Conservation (phyloP, 2,329 filamentous ascomycete genomes). For the Penicillium sp. region DNA sequence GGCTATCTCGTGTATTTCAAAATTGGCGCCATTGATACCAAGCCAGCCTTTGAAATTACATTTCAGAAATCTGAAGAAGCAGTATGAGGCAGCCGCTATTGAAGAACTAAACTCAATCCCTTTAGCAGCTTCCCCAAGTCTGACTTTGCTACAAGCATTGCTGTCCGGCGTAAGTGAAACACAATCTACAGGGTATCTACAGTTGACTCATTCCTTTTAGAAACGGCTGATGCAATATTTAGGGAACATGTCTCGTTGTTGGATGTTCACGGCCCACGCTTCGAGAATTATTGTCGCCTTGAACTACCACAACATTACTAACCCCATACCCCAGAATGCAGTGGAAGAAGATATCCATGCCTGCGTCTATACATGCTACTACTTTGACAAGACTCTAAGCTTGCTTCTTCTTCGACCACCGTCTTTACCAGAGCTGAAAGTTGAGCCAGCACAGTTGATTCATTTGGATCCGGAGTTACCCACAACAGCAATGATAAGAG, state of each 20-base stretch:
- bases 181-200: not conserved
- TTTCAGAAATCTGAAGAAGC: conserved; percentile 20
- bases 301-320: conserved; percentile 25
- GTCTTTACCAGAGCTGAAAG: conserved; percentile 22
- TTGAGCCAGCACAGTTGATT: conserved; percentile 16
- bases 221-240: conserved; percentile 21
- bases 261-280: conserved; percentile 21
- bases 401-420: conserved; percentile 23
- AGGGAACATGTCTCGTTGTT: conserved; percentile 24
- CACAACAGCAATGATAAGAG: conserved; percentile 18
- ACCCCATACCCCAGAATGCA: conserved; percentile 13
- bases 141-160: conserved; percentile 21
- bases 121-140: conserved; percentile 18
- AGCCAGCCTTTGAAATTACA: conserved; percentile 17
- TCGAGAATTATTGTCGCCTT: conserved; percentile 20
- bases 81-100: conserved; percentile 18
- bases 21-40: conserved; percentile 16
- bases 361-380: conserved; percentile 24
- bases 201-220: not conserved
- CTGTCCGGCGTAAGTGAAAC: conserved; percentile 18
- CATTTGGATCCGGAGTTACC: conserved; percentile 20
- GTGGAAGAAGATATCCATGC: conserved; percentile 21
- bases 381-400: conserved; percentile 24
- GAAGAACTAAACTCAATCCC: conserved; percentile 20
- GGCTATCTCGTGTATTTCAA: conserved; percentile 20